A percentile compares a stretch with the other conserved stretches of the same genome.
Evolutionary conservation across 345 rosid species (phyloP).

Genomic region (Hibiscus mutabilis): DNA sequence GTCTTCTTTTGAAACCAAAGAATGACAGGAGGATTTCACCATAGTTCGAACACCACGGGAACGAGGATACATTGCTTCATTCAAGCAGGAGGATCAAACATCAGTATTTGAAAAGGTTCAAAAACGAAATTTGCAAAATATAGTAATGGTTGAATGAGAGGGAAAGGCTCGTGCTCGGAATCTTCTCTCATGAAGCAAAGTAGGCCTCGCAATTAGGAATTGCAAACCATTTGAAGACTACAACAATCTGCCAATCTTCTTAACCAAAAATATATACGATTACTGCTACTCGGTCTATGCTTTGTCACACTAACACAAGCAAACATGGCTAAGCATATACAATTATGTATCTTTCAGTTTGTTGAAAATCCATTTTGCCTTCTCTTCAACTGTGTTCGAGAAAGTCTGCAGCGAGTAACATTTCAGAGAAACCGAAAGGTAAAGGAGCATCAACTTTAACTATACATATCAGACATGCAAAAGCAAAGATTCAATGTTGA

Average conservation of each 20-base stretch:
- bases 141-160: not conserved
- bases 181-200: not conserved
- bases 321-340: not conserved
- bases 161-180: not conserved
- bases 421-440: not conserved
- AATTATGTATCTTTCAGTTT: constrained; percentile 68
- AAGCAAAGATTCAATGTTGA: no score
- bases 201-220: not conserved
- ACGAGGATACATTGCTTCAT: not conserved
- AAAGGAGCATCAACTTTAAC: constrained; percentile 3
- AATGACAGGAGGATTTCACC: not conserved
- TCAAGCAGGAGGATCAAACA: not conserved
- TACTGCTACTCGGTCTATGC: not conserved
- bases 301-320: not conserved
- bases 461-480: not conserved
- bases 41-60: not conserved
- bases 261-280: not conserved
- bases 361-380: constrained; percentile 96
- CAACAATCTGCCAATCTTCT: not conserved
- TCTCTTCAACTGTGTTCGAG: constrained; percentile 90
- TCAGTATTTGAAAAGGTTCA: no score
- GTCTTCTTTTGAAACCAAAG: not conserved
- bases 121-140: no score
- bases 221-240: no score
- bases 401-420: constrained; percentile 44